Evolutionary conservation across 1,284 basidiomycete species (phyloP), one percentile per base, ranked within the genome.

Genomic region (Cryptococcus sp.): DNA sequence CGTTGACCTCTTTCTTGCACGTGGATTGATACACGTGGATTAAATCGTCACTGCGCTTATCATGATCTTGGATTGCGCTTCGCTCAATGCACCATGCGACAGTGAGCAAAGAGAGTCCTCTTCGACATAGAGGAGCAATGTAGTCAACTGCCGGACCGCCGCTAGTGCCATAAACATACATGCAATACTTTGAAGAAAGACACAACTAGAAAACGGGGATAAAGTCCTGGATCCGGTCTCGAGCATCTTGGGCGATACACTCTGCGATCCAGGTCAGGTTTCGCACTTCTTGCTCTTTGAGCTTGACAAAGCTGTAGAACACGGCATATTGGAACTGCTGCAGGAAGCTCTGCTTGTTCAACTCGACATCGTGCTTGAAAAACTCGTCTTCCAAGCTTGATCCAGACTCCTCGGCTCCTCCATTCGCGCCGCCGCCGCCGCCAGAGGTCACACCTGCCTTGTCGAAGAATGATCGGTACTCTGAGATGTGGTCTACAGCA

Each of bases 261-360:
- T 96, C 93, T 55, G 93, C 91, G 78, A 97, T 94, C 94, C 94
- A 98, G 38, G 92, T 95, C 71, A 99, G 79, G 74, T 92, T 97
- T 68, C 96, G 82, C 65, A 99, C 94, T 82, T 99, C 96, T 82
- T 99, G 96, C 82, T 99, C 96, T 84, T 99, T 99, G 77, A 99
- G 83, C 82, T 96, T 97, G 79, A 95, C 83, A 73, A 93, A 95
- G 71, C 87, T 88, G 77, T 94, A 97, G 78, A 97, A 97, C 41
- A 94, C 86, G 39, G 88, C 90, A 70, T 89, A 88, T 78, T 94
- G 91, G 83, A 94, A 95, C 81, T 96, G 93, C 79, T 95, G 93
- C 72, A 97, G 78, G 83, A 96, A 97, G 40, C 90, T 86, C 68
- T 88, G 85, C 81, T 95, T 95, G 83, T 97, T 97, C 64, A 94